These are phyloP conservation scores for Chrysopogon serrulatus DNA, from an alignment of 176 grass and related monocot species.

Conservation along the genomic window DNA sequence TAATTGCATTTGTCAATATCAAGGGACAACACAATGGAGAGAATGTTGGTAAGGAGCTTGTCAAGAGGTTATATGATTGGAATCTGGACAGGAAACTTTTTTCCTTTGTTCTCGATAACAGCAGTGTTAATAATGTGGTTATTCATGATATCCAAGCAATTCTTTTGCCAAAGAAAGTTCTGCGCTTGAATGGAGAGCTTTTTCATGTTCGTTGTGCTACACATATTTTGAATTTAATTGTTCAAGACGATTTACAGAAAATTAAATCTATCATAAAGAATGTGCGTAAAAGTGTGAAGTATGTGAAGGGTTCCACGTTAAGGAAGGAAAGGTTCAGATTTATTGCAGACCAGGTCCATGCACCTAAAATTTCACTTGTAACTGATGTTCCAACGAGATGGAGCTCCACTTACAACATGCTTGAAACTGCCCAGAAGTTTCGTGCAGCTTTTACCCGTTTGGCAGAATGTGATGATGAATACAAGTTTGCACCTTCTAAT, in stretches of 20 bases:
- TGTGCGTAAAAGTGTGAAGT: neutral
- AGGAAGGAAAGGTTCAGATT: neutral
- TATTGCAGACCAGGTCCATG: neutral
- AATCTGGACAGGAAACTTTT: neutral
- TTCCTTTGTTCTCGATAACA: neutral
- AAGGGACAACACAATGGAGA: neutral
- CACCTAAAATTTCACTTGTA: neutral
- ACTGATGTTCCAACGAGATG: constrained; percentile 22
- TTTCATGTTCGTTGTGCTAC: neutral
- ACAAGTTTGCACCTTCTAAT: neutral
- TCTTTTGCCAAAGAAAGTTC: neutral
- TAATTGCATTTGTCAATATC: constrained; percentile 11
- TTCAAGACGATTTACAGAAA: neutral
- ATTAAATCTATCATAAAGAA: neutral
- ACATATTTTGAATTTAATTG: neutral
- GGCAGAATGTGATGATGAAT: neutral
- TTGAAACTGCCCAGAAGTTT: constrained; percentile 10
- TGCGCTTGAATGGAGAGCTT: neutral
- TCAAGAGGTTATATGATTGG: neutral
- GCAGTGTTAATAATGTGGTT: neutral
- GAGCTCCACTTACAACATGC: constrained; percentile 27
- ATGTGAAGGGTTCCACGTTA: neutral
- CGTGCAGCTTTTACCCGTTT: neutral
- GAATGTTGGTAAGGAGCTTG: neutral
- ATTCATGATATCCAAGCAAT: neutral